phyloP scores from a whole-genome alignment of 2,329 filamentous ascomycete species.

The Diaporthe longicolla region DNA sequence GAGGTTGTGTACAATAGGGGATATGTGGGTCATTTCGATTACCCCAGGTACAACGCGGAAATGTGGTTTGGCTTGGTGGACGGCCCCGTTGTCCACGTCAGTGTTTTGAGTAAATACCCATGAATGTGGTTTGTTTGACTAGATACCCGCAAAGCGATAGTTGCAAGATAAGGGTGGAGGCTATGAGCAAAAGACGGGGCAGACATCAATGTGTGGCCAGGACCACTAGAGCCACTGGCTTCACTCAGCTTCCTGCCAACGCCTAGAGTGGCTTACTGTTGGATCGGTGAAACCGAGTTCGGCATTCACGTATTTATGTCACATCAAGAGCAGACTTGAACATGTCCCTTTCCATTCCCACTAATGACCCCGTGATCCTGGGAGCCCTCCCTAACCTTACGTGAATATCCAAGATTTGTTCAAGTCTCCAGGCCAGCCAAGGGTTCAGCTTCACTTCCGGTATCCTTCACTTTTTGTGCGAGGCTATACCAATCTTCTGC shows the following conservation, averaged over 20 bases:
- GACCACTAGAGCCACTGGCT: neutral
- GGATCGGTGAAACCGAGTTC: neutral
- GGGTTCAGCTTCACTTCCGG: slow-evolving; percentile 9
- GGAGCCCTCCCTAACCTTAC: slow-evolving; percentile 15
- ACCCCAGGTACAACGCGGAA: neutral
- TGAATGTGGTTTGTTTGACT: slow-evolving; percentile 25
- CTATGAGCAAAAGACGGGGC: neutral
- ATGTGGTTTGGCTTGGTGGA: neutral
- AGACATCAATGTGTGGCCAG: neutral
- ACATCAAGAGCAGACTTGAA: neutral
- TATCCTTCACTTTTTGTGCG: slow-evolving; percentile 13
- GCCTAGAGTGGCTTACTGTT: neutral
- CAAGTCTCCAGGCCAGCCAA: neutral
- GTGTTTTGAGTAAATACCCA: slow-evolving; percentile 2
- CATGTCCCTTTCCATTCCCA: slow-evolving; percentile 28
- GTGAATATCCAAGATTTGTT: slow-evolving; percentile 25
- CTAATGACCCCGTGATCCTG: slow-evolving; percentile 27
- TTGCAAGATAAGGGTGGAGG: slow-evolving; percentile 3
- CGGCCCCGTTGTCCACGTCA: neutral
- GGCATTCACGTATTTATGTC: neutral
- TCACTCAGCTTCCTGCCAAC: neutral
- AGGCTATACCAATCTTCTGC: slow-evolving; percentile 14
- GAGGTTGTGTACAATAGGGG: neutral
- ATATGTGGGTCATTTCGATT: neutral
- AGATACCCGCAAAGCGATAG: slow-evolving; percentile 18